Evolutionary conservation across 306 rosid species (phyloP).

Genomic region (Sindora glabra): DNA sequence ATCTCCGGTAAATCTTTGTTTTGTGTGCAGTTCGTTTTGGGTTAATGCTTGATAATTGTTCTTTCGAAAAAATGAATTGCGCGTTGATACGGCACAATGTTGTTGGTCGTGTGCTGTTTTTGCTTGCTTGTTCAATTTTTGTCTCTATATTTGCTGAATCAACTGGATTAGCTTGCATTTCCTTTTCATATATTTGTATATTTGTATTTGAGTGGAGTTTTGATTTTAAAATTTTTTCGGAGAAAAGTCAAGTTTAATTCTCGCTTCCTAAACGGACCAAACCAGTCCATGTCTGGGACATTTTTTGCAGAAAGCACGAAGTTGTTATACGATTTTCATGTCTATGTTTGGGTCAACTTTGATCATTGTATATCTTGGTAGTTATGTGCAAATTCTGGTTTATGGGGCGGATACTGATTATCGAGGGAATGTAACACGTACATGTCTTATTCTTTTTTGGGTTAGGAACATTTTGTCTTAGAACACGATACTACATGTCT

Average conservation of each 20-base stretch:
- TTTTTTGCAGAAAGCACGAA: neutral
- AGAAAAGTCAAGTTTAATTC: neutral
- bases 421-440: neutral
- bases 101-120: neutral
- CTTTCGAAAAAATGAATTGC: neutral
- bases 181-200: conserved; percentile 8
- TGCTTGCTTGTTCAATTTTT: neutral
- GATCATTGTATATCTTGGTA: no score
- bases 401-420: neutral
- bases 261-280: neutral
- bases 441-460: neutral
- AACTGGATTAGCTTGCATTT: neutral
- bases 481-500: no score
- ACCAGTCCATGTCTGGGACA: neutral
- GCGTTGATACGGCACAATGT: neutral
- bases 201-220: neutral
- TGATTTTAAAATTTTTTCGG: neutral
- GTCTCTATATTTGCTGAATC: neutral
- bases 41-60: neutral
- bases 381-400: no score
- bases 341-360: neutral
- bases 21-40: neutral
- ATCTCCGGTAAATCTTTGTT: conserved; percentile 56
- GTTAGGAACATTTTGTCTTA: neutral
- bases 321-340: neutral